phyloP scores from a whole-genome alignment of 1,139 yeast genomes.

The Petasospora rhodanensis region DNA sequence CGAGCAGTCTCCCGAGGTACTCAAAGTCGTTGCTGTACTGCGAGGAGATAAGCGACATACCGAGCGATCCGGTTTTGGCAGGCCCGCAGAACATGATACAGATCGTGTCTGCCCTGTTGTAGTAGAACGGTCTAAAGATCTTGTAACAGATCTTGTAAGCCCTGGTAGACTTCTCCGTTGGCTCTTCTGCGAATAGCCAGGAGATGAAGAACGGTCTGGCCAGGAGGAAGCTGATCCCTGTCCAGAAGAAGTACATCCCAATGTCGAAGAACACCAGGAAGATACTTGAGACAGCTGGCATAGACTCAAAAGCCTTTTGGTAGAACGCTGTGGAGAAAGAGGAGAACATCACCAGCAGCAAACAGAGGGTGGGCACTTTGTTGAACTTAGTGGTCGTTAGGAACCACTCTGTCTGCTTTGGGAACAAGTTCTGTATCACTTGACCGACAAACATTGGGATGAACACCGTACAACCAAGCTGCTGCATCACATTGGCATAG shows the following conservation, averaged over 20 bases:
- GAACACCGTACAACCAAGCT: conserved; percentile 76
- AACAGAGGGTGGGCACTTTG: conserved; percentile 75
- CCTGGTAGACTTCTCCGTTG: conserved; percentile 41
- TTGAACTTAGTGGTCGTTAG: conserved; percentile 54
- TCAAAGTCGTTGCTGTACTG: conserved; percentile 67
- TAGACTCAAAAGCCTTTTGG: conserved; percentile 71
- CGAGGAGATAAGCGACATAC: conserved; percentile 74
- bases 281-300: conserved; percentile 63
- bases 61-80: conserved; percentile 89
- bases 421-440: conserved; percentile 63
- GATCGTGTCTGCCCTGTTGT: conserved; percentile 66
- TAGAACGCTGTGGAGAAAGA: conserved; percentile 55
- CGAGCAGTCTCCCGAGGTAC: conserved; percentile 65
- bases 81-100: conserved; percentile 85
- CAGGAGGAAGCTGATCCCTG: conserved; percentile 50
- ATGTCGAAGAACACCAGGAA: conserved; percentile 77
- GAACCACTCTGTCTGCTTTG: conserved; percentile 58
- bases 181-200: conserved; percentile 40
- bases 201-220: conserved; percentile 59
- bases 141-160: no score
- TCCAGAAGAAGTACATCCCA: conserved; percentile 73
- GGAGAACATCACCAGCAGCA: conserved; percentile 38
- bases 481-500: conserved; percentile 77
- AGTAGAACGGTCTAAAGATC: conserved; percentile 62
- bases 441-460: conserved; percentile 89